Base-by-base conservation (phyloP, 2,329 filamentous ascomycete species). In the Trichoderma asperellum region DNA sequence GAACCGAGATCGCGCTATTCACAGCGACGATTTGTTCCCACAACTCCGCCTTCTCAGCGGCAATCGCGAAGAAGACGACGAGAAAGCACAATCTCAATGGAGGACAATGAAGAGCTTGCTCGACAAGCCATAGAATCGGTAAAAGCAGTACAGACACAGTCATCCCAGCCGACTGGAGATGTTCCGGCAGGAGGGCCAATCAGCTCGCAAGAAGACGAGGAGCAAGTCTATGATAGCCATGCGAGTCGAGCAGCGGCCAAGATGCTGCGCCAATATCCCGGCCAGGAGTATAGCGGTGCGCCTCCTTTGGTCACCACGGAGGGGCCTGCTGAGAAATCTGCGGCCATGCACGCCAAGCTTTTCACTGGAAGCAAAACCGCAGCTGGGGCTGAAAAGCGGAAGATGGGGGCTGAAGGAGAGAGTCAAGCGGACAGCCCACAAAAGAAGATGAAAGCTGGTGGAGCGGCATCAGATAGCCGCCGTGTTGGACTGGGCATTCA, bases 31-130 rank as follows among this genome's bases (percentile, higher is more conserved):
- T 81, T 81, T 68, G 76, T 80, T 2, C 81, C 83, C 6, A 82
- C 81, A n/a, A 85, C 84, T 0, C 83, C 85, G 1, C 78, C 79
- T 10, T 78, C 80, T 16, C 77, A 76, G 61, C 76, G 77, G 43
- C 81, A 83, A 24, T 82, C 82, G 60, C 84, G 87, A 47, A 87
- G 88, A 64, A 89, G 89, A 79, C 94, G 93, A 78, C 89, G 92
- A 70, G 93, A 96, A 78, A 95, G 92, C 81, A 96, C 93, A 1
- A 94, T 96, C 60, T 96, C 93, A 1, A 90, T 88, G 24, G 86
- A 86, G 55, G 86, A 89, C 69, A 87, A 85, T 62, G 87, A 85
- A 73, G 86, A 88, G 74, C 80, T 88, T 29, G 85, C 85, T 0
- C 82, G 86, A 5, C 84, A 87, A 70, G 86, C 86, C 0, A 74